Evolutionary conservation across 2,329 filamentous ascomycete genomes (phyloP).

Genomic region (Penicillium nordicum): DNA sequence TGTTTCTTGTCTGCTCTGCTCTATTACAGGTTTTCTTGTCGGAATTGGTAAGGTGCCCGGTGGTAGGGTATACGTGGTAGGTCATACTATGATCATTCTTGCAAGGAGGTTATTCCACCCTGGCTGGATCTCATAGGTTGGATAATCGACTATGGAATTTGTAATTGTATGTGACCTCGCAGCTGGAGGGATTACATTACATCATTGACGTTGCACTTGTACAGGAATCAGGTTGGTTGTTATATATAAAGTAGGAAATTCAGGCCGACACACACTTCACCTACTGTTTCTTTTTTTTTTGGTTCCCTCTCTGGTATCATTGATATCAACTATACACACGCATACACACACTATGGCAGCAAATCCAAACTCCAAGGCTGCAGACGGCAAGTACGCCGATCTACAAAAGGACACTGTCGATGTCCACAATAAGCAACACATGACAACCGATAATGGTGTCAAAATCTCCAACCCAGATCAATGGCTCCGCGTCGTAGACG

Average conservation of each 20-base stretch:
- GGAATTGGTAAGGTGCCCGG: not conserved
- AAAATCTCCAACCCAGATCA: slow-evolving; percentile 71
- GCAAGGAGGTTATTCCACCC: not conserved
- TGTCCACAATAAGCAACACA: slow-evolving; percentile 54
- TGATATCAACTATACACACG: not conserved
- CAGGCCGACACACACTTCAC: not conserved
- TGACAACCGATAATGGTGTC: slow-evolving; percentile 75
- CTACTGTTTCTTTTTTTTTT: not conserved
- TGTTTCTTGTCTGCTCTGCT: not conserved
- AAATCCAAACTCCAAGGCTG: slow-evolving; percentile 5
- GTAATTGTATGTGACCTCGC: not conserved
- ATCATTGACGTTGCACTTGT: slow-evolving; percentile 10
- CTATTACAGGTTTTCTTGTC: not conserved
- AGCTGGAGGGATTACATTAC: slow-evolving; percentile 15
- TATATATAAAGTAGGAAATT: not conserved
- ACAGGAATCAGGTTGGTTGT: not conserved
- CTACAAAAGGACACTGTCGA: slow-evolving; percentile 59
- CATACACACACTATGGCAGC: slow-evolving; percentile 13
- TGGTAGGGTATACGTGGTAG: not conserved
- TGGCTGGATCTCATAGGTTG: not conserved
- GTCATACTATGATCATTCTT: slow-evolving; percentile 12
- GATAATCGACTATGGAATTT: not conserved
- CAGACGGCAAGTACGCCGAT: slow-evolving; percentile 56
- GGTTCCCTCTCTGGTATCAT: not conserved
- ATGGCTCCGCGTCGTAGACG: slow-evolving; percentile 65